Evolutionary conservation across 2,329 filamentous ascomycete species (phyloP), one percentile per base, ranked within the genome.

Genomic region (Plenodomus lindquistii): DNA sequence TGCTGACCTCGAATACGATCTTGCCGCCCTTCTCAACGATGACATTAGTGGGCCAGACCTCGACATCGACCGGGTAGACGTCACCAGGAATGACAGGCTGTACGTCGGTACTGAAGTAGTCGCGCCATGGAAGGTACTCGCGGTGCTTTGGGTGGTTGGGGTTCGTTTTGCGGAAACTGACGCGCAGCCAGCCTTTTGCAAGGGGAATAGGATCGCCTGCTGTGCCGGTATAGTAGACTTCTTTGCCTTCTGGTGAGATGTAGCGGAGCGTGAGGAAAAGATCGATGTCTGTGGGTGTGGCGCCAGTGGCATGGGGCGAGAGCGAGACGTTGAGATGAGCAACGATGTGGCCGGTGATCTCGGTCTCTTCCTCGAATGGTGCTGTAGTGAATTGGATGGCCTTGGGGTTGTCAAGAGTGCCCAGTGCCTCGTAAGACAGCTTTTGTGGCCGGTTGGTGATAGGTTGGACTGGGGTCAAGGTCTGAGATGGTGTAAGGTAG

Each of bases 321-420:
- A 76, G 71, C 0, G 85, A 87, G 0, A 88, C 81, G 50, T 84
- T 83, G 3, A 90, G 74, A 54, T 84, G 85, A 0, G 84, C 85
- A 0, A 82, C 75, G 21, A 88, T 73, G 60, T 89, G 84, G 0
- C 87, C 87, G 0, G 87, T 89, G 44, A 90, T 82, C 61, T 89
- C 87, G 0, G 81, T 86, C 59, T 89, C 84, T 6, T 74, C 51
- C n/a, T 79, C 75, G 48, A 89, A 87, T 0, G 82, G 72, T 0
- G 74, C 47, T 0, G 81, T 86, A 1, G 72, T 75, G 65, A 89
- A 89, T 36, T 81, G 79, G 0, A 88, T 55, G 0, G 78, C 48
- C 42, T 85, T 74, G 0, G 78, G 79, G 9, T 79, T 74, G 0
- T 84, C 74, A 0, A 87, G 57, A 0, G 74, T 81, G 0, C 85